These are phyloP conservation scores for Cucurbitaria berberidis DNA, from an alignment of 2,329 filamentous ascomycete species.

Conservation along the genomic window DNA sequence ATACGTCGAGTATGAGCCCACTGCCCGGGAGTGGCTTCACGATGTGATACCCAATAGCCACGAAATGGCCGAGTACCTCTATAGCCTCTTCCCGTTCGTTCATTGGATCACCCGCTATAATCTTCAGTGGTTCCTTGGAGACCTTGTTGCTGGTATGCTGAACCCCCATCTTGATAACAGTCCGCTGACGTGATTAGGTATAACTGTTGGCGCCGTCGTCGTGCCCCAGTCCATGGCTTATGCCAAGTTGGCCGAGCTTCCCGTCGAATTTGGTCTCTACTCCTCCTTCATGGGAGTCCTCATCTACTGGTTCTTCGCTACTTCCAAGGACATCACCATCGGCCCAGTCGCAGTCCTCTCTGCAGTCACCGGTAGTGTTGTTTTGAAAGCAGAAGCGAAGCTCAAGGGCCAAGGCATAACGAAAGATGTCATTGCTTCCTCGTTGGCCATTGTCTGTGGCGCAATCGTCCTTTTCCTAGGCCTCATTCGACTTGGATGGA, in stretches of 20 bases:
- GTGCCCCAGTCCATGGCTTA: conserved; percentile 97
- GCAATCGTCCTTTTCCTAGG: conserved; percentile 82
- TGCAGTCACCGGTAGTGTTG: conserved; percentile 82
- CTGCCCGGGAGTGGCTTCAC: conserved; percentile 72
- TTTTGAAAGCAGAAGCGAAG: conserved; percentile 64
- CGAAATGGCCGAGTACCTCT: conserved; percentile 66
- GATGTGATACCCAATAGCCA: conserved; percentile 65
- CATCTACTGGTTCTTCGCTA: conserved; percentile 97
- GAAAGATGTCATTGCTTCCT: conserved; percentile 56
- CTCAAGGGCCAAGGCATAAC: conserved; percentile 45
- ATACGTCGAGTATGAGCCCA: conserved; percentile 84
- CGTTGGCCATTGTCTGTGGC: conserved; percentile 79
- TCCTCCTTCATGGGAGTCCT: conserved; percentile 96
- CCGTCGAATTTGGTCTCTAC: conserved; percentile 84
- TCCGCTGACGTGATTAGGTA: conserved; percentile 53
- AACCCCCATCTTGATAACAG: neutral
- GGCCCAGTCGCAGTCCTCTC: conserved; percentile 96
- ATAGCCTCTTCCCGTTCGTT: conserved; percentile 82
- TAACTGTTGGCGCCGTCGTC: conserved; percentile 78
- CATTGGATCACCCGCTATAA: conserved; percentile 94
- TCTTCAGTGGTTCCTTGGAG: conserved; percentile 83
- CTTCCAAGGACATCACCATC: conserved; percentile 98
- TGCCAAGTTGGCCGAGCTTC: conserved; percentile 78
- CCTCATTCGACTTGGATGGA: conserved; percentile 80
- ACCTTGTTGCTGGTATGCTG: conserved; percentile 81